Conservation (phyloP, 805 yeast genomes). For the Scheffersomyces amazonensis region DNA sequence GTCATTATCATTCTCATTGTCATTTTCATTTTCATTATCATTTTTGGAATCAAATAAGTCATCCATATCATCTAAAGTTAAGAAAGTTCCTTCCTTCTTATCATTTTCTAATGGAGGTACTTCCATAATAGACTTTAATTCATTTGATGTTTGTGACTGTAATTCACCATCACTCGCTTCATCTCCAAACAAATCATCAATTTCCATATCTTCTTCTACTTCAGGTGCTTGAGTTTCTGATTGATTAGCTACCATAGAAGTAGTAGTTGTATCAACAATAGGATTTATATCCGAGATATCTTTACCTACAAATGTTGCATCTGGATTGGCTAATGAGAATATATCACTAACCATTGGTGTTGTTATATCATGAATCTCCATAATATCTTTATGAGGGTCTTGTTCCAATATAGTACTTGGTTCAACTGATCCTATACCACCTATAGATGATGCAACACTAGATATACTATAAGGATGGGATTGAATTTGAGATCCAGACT, state of each 20-base stretch:
- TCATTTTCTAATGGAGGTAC: not conserved
- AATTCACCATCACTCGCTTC: constrained; percentile 8
- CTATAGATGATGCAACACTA: constrained; percentile 15
- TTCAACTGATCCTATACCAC: constrained; percentile 14
- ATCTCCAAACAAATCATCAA: constrained; percentile 15
- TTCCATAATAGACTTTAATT: not conserved
- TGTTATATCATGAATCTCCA: constrained; percentile 8
- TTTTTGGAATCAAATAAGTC: constrained; percentile 8
- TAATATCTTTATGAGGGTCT: not conserved
- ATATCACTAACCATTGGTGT: constrained; percentile 11
- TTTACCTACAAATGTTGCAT: constrained; percentile 10
- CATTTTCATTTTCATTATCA: not conserved
- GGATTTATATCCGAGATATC: too few relatives aligned
- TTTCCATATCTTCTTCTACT: constrained; percentile 20
- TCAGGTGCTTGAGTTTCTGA: too few relatives aligned
- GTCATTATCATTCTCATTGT: not conserved
- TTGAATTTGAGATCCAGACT: constrained; percentile 8
- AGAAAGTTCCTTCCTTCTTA: not conserved
- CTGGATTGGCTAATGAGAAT: constrained; percentile 11
- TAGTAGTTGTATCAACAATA: too few relatives aligned
- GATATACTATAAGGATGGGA: constrained; percentile 8
- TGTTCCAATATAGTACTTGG: not conserved
- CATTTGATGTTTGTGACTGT: not conserved
- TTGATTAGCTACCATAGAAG: too few relatives aligned
- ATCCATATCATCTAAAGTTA: constrained; percentile 13